A percentile compares a stretch with the other conserved stretches of the same genome.
These are phyloP conservation scores for Paraconiothyrium sp. DNA, from an alignment of 2,329 filamentous ascomycete genomes.

Conservation along the genomic window DNA sequence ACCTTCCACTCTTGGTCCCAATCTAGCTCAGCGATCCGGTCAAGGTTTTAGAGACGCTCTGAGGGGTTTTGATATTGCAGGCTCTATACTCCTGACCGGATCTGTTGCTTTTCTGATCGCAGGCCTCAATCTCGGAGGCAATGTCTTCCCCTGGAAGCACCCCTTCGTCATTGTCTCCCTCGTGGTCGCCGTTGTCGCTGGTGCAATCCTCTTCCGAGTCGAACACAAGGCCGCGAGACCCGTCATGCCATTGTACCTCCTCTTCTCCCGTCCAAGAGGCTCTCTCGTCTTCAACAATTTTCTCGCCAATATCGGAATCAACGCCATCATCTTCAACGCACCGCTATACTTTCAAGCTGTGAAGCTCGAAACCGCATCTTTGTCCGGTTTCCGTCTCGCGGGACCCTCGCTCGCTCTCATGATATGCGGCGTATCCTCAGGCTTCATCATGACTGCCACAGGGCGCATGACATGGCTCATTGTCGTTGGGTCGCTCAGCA, in stretches of 20 bases:
- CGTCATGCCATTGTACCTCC: slow-evolving; percentile 60
- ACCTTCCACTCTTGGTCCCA: slow-evolving; percentile 57
- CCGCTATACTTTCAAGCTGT: slow-evolving; percentile 71
- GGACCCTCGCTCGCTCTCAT: slow-evolving; percentile 65
- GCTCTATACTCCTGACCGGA: slow-evolving; percentile 58
- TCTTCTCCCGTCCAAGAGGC: slow-evolving; percentile 58
- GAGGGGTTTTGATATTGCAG: slow-evolving; percentile 60
- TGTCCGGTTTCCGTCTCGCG: slow-evolving; percentile 76
- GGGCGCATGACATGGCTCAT: slow-evolving; percentile 55
- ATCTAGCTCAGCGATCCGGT: slow-evolving; percentile 53
- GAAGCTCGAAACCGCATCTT: slow-evolving; percentile 68
- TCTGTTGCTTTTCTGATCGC: slow-evolving; percentile 61
- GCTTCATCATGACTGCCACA: slow-evolving; percentile 56
- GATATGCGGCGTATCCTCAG: slow-evolving; percentile 52
- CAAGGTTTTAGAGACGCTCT: slow-evolving; percentile 55
- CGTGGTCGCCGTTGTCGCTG: slow-evolving; percentile 50
- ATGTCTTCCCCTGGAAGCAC: slow-evolving; percentile 61
- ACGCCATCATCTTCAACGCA: slow-evolving; percentile 72
- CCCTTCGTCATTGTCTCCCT: slow-evolving; percentile 61
- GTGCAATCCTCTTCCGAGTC: slow-evolving; percentile 55
- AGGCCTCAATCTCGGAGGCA: slow-evolving; percentile 63
- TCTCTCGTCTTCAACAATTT: slow-evolving; percentile 63
- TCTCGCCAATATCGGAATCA: slow-evolving; percentile 59
- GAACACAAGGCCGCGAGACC: slow-evolving; percentile 50
- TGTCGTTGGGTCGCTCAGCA: slow-evolving; percentile 47